These are phyloP conservation scores for Mucor circinelloides DNA, from an alignment of 371 early-diverging fungal genomes.

Conservation along the genomic window DNA sequence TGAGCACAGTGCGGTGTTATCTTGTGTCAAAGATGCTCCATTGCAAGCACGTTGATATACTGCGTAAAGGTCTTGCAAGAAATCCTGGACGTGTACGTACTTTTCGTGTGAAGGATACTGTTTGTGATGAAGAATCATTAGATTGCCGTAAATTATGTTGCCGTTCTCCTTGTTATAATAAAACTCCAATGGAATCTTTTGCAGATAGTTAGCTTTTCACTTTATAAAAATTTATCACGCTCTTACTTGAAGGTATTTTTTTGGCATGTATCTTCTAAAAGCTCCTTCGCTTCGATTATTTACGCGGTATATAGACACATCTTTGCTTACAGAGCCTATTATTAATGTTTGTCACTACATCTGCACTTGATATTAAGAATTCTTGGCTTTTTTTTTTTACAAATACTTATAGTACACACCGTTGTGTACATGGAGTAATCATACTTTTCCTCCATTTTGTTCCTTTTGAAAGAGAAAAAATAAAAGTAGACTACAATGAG, in stretches of 20 bases:
- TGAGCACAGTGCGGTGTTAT: neutral
- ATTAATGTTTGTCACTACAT: neutral
- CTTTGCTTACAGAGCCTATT: neutral
- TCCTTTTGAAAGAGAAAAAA: neutral
- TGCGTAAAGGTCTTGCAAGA: neutral
- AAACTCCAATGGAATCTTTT: neutral
- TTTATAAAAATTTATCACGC: neutral
- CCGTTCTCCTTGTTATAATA: neutral
- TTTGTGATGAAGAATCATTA: neutral
- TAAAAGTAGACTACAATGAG: neutral
- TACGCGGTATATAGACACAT: neutral
- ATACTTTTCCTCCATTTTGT: neutral
- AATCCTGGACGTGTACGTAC: neutral
- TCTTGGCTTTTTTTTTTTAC: neutral
- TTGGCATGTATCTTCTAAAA: neutral
- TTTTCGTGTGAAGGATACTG: neutral
- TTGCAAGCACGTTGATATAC: neutral
- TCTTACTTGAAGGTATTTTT: neutral
- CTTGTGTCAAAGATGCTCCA: neutral
- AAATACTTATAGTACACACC: neutral
- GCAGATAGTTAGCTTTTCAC: neutral
- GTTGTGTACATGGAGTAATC: neutral
- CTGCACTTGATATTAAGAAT: no score
- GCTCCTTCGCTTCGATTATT: neutral
- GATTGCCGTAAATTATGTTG: neutral